Conservation (phyloP, 768 basidiomycete genomes). For the Tylopilus subfusipes region DNA sequence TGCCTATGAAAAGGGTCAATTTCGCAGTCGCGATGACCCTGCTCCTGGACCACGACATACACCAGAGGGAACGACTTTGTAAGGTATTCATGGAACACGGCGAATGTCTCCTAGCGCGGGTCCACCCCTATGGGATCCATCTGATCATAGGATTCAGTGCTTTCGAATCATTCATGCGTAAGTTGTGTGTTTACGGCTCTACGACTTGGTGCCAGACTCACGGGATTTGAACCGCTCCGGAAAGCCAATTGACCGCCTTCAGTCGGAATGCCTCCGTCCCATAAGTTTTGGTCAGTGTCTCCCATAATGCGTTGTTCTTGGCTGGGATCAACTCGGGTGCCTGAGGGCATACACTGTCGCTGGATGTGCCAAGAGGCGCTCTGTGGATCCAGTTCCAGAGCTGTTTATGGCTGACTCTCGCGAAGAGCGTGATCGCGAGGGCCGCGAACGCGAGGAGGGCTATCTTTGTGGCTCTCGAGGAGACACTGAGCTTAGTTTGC, state of each 20-base stretch:
- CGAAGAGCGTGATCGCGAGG: constrained; percentile 15
- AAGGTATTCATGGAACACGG: constrained; percentile 54
- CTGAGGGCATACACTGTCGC: constrained; percentile 34
- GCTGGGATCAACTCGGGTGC: constrained; percentile 30
- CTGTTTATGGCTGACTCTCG: neutral
- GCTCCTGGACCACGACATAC: constrained; percentile 34
- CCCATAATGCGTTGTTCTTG: constrained; percentile 34
- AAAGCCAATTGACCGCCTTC: constrained; percentile 36
- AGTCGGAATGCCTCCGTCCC: constrained; percentile 35
- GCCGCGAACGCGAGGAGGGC: constrained; percentile 16
- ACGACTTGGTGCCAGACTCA: constrained; percentile 23
- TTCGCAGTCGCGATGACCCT: neutral
- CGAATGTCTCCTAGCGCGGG: constrained; percentile 53
- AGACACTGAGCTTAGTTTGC: neutral
- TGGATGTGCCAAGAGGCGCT: neutral
- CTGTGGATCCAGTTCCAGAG: constrained; percentile 4
- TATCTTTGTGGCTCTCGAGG: constrained; percentile 9
- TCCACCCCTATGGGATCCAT: constrained; percentile 48
- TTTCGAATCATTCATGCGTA: constrained; percentile 18
- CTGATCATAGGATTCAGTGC: constrained; percentile 50
- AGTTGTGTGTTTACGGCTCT: constrained; percentile 1
- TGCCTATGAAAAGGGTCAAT: constrained; percentile 37
- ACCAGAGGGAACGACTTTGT: constrained; percentile 56
- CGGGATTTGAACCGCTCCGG: constrained; percentile 40
- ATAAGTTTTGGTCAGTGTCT: constrained; percentile 28